Evolutionary conservation across 805 yeast genomes (phyloP), one percentile per base, ranked within the genome.

Genomic region (Suhomyces sp.): DNA sequence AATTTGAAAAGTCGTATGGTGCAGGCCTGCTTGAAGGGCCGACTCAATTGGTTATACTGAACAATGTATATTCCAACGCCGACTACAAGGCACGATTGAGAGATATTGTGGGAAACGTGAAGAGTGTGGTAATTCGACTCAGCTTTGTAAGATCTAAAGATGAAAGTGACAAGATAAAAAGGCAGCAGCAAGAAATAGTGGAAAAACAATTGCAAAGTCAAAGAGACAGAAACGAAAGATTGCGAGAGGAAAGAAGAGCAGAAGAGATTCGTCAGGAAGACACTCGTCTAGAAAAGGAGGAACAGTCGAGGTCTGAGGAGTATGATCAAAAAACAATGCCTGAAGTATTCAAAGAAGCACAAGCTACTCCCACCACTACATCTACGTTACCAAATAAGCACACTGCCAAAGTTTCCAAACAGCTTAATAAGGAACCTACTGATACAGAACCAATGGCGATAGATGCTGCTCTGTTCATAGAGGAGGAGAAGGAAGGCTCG

Each of bases 41-140:
- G 7, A 31, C 38, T 1, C 49, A 48, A 34, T 36, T 53, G 30
- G 42, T 36, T 7, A 34, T 49, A 2, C 33, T 53, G 28, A 47
- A 51, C 37, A 32, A 40, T 11, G 37, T 35, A 16, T 36, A 44
- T 16, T 35, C 37, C 5, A 36, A 36, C 5, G 38, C 19, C 0
- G 37, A 42, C 8, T 51, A 45, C 33, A 31, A 19, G 2, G 25
- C 34, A 2, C 42, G 26, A 19, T 46, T 56, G 33, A 39, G 43
- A 5, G 31, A 46, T 4, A 26, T 60, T 7, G 43, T 17, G 56
- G 65, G 23, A 5, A 46, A 41, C 30, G 41, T 39, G 2, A 36
- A 44, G 6, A 59, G 50, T 38, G 43, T 54, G 8, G 65, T 56
- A 6, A 37, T 58, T 11, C 39, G 68, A 27, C 42, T 63, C 26